Conservation (phyloP, 371 early-diverging fungal genomes). For the Sporodiniella umbellata region DNA sequence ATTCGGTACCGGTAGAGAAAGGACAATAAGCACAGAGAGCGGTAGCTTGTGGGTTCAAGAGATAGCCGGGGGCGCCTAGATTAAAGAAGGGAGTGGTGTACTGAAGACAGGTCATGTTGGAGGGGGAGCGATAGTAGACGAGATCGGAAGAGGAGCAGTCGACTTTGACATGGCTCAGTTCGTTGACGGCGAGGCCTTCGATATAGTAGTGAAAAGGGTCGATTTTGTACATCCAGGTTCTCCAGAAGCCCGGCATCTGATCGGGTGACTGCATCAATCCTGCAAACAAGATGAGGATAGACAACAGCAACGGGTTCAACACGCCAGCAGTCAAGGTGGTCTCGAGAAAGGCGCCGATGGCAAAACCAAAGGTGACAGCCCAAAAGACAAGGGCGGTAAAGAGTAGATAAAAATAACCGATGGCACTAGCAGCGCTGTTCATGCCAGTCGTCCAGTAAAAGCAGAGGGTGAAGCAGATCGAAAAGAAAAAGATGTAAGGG, state of each 20-base stretch:
- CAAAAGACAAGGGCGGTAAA: constrained; percentile 58
- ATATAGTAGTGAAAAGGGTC: constrained; percentile 72
- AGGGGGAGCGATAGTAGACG: constrained; percentile 51
- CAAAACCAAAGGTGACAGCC: constrained; percentile 63
- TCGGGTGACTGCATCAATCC: constrained; percentile 66
- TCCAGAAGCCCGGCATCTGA: constrained; percentile 74
- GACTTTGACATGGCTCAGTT: constrained; percentile 51
- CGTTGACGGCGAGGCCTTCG: constrained; percentile 72
- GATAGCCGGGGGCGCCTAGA: constrained; percentile 49
- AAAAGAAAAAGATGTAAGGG: constrained; percentile 52
- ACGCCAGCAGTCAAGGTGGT: constrained; percentile 68
- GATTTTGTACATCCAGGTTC: constrained; percentile 78
- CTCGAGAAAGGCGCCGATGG: constrained; percentile 40
- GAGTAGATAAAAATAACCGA: constrained; percentile 62
- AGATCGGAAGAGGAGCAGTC: constrained; percentile 51
- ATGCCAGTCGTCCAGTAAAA: constrained; percentile 79
- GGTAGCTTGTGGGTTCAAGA: constrained; percentile 47
- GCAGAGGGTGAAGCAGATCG: constrained; percentile 55
- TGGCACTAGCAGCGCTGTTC: constrained; percentile 39
- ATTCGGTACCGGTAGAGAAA: constrained; percentile 49
- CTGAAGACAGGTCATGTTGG: constrained; percentile 59
- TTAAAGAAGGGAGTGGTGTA: constrained; percentile 56
- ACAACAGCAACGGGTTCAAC: constrained; percentile 69
- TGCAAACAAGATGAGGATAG: constrained; percentile 66
- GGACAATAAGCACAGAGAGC: constrained; percentile 63